phyloP scores from a whole-genome alignment of 2,329 filamentous ascomycete species.

The Ophiocordyceps camponoti-leonardi region DNA sequence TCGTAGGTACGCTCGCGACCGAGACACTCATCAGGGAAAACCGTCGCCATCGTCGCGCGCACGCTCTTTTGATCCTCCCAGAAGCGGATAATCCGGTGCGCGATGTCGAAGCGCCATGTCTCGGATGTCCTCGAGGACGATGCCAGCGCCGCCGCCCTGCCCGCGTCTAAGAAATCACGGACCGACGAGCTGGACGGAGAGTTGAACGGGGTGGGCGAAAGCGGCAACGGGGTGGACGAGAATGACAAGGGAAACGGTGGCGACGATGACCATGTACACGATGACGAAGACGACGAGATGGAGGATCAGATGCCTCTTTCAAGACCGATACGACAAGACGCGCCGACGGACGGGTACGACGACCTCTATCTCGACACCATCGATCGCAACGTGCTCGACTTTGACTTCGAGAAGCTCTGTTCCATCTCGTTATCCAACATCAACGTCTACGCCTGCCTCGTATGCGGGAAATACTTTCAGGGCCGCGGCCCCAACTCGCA shows the following conservation, averaged over 20 bases:
- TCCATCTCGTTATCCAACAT: conserved; percentile 93
- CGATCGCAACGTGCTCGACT: conserved; percentile 80
- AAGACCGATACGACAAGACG: conserved; percentile 49
- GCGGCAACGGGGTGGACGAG: neutral
- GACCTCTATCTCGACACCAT: conserved; percentile 98
- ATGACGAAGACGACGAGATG: conserved; percentile 22
- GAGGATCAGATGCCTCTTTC: conserved; percentile 19
- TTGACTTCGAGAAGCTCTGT: conserved; percentile 97
- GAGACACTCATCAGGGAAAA: neutral
- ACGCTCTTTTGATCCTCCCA: neutral
- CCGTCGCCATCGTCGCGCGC: too few relatives aligned
- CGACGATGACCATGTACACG: conserved; percentile 10
- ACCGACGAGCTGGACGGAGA: conserved; percentile 23
- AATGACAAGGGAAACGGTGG: conserved; percentile 7
- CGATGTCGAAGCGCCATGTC: conserved; percentile 39
- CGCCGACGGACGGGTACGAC: conserved; percentile 74
- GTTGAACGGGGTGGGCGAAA: conserved; percentile 3
- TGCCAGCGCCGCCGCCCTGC: conserved; percentile 32
- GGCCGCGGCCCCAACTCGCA: conserved; percentile 86
- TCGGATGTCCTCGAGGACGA: conserved; percentile 43
- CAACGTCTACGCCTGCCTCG: conserved; percentile 94
- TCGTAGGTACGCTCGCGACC: too few relatives aligned
- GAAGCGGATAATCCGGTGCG: neutral
- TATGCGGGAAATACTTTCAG: conserved; percentile 96
- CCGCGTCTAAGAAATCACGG: conserved; percentile 40